Evolutionary conservation across 129 eudicot species (phyloP).

Genomic region (Artemisia argyi): DNA sequence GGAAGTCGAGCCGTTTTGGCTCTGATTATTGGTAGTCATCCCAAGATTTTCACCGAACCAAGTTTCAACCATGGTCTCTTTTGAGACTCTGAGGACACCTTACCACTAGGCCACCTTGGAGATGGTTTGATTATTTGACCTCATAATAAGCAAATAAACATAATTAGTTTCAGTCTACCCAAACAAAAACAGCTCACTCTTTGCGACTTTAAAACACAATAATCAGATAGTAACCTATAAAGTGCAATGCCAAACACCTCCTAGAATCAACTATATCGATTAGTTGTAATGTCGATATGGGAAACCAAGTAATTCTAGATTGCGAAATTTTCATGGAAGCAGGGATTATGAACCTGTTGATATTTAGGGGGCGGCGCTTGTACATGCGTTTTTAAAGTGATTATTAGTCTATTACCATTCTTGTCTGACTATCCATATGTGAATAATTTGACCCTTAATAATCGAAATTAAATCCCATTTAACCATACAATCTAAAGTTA

Average conservation of each 20-base stretch:
- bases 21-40: no score
- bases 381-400: neutral
- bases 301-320: conserved; percentile 4
- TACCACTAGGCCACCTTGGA: no score
- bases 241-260: neutral
- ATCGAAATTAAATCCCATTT: neutral
- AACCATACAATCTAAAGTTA: neutral
- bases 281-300: neutral
- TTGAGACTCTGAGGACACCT: no score
- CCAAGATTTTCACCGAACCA: no score
- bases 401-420: neutral
- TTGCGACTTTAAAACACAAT: no score
- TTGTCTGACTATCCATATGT: neutral
- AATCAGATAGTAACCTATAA: no score
- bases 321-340: neutral
- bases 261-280: neutral
- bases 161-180: no score
- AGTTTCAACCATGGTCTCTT: no score
- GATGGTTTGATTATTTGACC: no score
- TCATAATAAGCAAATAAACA: no score
- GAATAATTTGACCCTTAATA: neutral
- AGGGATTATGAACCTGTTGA: neutral
- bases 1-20: no score
- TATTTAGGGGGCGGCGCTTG: neutral
- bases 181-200: no score